phyloP scores from a whole-genome alignment of 129 eudicot genomes.

The carrot (Daucus carota) region DH1_v3.0 NC_030389.2:31830501-31831000 shows the following conservation, averaged over 20 bases:
- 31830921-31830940: neutral
- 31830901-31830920: constrained; percentile 1
- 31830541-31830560: neutral
- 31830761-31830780: neutral
- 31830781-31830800: neutral
- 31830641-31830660: neutral
- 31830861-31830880: neutral
- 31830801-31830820: neutral
- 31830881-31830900: neutral
- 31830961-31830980: neutral
- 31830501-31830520: neutral
- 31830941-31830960: neutral
- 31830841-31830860: neutral
- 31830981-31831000: neutral
- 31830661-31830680: neutral
- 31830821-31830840: neutral
- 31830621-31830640: neutral
- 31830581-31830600: neutral
- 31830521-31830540: neutral
- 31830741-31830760: neutral
- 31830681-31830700: neutral
- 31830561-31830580: constrained; percentile 1
- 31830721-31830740: neutral
- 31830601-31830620: neutral
- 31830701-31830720: neutral